Conservation (phyloP, 2,329 filamentous ascomycete species). For the Metarhizium album region DNA sequence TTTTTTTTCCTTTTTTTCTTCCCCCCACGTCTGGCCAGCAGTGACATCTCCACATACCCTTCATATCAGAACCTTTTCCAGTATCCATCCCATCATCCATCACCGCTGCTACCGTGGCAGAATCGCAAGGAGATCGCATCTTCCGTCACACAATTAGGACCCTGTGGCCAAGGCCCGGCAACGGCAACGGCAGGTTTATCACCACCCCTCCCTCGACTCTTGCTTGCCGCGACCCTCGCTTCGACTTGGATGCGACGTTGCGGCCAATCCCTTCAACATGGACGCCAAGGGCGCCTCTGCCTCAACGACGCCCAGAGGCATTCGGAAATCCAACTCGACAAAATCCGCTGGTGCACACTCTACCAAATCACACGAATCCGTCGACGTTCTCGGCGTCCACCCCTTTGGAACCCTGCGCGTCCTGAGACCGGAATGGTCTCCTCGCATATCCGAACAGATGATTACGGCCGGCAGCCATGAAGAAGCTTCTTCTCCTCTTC, state of each 20-base stretch:
- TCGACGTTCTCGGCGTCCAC: conserved; percentile 27
- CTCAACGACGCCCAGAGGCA: conserved; percentile 13
- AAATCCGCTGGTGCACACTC: conserved; percentile 15
- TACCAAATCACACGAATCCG: conserved; percentile 26
- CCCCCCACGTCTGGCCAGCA: not conserved
- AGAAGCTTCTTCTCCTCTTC: too few relatives aligned
- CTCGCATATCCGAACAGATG: conserved; percentile 1
- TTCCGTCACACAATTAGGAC: not conserved
- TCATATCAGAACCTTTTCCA: not conserved
- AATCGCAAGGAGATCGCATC: not conserved
- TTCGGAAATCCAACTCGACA: conserved; percentile 27
- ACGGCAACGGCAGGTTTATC: too few relatives aligned
- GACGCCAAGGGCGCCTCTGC: conserved; percentile 12
- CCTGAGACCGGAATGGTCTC: conserved; percentile 16
- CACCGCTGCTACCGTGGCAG: too few relatives aligned
- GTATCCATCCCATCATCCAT: too few relatives aligned
- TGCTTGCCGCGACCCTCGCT: too few relatives aligned
- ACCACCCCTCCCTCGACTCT: not conserved
- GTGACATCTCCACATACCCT: not conserved
- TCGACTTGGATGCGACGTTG: not conserved
- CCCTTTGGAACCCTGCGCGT: conserved; percentile 34
- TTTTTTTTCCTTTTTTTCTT: not conserved
- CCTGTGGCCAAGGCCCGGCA: not conserved
- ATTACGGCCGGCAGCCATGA: conserved; percentile 13
- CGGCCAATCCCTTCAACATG: conserved; percentile 9